Evolutionary conservation across 345 rosid species (phyloP), one percentile per base, ranked within the genome.

Genomic region (Erucastrum elatum): DNA sequence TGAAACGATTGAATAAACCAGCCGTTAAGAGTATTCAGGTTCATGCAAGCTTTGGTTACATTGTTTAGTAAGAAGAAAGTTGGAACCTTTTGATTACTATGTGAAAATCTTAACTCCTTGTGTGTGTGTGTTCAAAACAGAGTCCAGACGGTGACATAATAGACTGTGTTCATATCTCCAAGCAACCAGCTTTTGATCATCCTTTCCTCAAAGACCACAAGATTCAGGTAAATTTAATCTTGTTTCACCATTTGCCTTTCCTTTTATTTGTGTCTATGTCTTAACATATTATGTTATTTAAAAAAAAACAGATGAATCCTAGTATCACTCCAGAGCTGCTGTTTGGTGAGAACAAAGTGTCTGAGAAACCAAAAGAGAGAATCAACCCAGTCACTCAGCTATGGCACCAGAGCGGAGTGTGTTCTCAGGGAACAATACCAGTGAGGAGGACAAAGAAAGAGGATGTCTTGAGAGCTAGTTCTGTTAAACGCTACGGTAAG

Each of bases 1-100:
- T 94, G 92, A 88, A 91, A 41, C 94, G 97, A 59, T 77, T 94
- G 84, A 94, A 94, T 83, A 94, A 92, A 79, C 87, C 94, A 26
- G 83, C 94, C 68, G 80, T 89, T 71, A 88, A 91, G 68, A 88
- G 83, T 90, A 88, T 92, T 79, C 75, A 91, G 98, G 84, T 81
- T 73, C 46, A 46, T 63, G 21, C 33, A 64, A 33, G 27, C 39
- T 66, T 70, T 65, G 71, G 64, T 65, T 64, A 27, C 29, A 64
- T 64, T 1, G 62, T 33, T 60, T 60, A 69, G 30, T 33, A 33
- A 66, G 51, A 75, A 71, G n/a, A 64, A 65, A 84, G 62, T 67
- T 39, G 10, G 77, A 53, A 30, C 27, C 64, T 65, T 67, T 17
- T 51, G 34, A 63, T 29, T 31, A 58, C 16, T 83, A 41, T 56